A percentile compares a stretch with the other conserved stretches of the same genome.
Evolutionary conservation across 495 filamentous ascomycete species (phyloP).

Genomic region (Aspergillus ellipticus): DNA sequence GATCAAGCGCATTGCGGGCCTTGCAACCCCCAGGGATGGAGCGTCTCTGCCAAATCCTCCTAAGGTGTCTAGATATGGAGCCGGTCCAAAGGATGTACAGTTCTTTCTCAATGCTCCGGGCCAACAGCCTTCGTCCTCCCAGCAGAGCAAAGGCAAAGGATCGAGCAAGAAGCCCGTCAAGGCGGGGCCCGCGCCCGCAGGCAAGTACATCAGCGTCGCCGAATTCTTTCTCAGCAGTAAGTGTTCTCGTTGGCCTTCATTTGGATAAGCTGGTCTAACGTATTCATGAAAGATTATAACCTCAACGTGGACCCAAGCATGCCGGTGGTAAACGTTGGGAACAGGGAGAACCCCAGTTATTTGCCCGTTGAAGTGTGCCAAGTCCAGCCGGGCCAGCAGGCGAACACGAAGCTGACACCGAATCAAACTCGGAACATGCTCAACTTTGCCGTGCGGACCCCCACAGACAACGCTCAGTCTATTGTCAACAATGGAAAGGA

Average conservation of each 20-base stretch:
- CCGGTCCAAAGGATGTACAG: slow-evolving; percentile 40
- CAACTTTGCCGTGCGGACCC: slow-evolving; percentile 62
- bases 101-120: slow-evolving; percentile 38
- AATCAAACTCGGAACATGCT: slow-evolving; percentile 64
- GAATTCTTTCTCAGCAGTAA: slow-evolving; percentile 50
- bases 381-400: slow-evolving; percentile 63
- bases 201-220: slow-evolving; percentile 46
- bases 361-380: slow-evolving; percentile 63
- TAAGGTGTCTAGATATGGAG: slow-evolving; percentile 31
- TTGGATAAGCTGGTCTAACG: neutral
- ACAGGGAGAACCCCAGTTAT: slow-evolving; percentile 53
- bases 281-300: slow-evolving; percentile 35
- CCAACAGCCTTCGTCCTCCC: slow-evolving; percentile 13
- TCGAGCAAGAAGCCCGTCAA: slow-evolving; percentile 33
- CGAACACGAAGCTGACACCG: slow-evolving; percentile 46
- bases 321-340: slow-evolving; percentile 72
- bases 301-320: slow-evolving; percentile 35
- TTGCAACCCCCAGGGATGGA: slow-evolving; percentile 43
- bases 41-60: slow-evolving; percentile 26
- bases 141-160: slow-evolving; percentile 5
- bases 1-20: slow-evolving; percentile 43
- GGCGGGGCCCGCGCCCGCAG: slow-evolving; percentile 30
- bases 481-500: slow-evolving; percentile 55
- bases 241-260: slow-evolving; percentile 4
- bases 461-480: slow-evolving; percentile 60